These are phyloP conservation scores for Prunus fruticosa DNA, from an alignment of 306 rosid species.

Conservation along the genomic window DNA sequence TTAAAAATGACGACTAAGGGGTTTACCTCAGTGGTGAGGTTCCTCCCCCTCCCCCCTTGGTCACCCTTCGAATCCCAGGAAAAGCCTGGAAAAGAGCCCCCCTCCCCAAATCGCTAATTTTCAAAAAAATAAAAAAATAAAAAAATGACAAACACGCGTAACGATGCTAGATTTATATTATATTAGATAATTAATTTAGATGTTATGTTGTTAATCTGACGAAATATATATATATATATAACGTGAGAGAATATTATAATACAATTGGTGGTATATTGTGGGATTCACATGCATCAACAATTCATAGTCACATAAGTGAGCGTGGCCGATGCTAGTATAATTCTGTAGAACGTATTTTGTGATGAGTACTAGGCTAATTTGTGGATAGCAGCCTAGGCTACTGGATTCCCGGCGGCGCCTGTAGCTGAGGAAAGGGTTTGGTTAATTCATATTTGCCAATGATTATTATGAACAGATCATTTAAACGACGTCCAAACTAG, in stretches of 20 bases:
- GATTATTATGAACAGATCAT: not conserved
- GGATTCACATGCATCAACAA: not conserved
- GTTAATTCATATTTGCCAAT: not conserved
- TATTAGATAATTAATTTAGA: not conserved
- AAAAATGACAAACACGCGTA: not conserved
- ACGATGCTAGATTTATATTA: not conserved
- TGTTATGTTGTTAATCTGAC: not conserved
- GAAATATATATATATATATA: not conserved
- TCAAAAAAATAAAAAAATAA: too few relatives aligned
- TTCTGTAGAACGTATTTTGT: not conserved
- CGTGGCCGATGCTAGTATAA: too few relatives aligned
- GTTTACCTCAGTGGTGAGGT: too few relatives aligned
- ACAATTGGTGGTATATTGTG: not conserved
- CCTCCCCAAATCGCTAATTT: too few relatives aligned
- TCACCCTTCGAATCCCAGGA: too few relatives aligned
- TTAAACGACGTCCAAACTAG: not conserved
- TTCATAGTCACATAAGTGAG: too few relatives aligned
- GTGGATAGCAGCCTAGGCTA: not conserved
- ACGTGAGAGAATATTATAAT: not conserved
- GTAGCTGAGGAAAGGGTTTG: not conserved
- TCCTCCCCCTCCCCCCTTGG: too few relatives aligned
- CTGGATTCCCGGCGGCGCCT: not conserved
- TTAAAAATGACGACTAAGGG: not conserved
- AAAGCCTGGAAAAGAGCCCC: too few relatives aligned
- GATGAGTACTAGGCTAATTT: not conserved